A percentile compares a stretch with the other conserved stretches of the same genome.
These are phyloP conservation scores for Termitomyces sp. DNA, from an alignment of 768 basidiomycete genomes.

Conservation along the genomic window DNA sequence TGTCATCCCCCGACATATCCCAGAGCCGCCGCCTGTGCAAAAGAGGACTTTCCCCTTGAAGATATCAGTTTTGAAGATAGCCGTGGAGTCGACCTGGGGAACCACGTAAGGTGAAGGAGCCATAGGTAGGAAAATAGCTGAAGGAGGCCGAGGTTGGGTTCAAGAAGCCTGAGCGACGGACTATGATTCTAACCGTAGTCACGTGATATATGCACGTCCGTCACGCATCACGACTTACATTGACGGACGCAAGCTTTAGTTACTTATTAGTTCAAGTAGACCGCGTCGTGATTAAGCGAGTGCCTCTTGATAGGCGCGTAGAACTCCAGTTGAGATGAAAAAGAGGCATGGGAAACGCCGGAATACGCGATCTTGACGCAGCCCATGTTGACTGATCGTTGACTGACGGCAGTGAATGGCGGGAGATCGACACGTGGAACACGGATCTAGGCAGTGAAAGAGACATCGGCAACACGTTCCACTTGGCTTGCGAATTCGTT, in stretches of 20 bases:
- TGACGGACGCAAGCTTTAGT: too few species aligned
- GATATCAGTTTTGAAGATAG: slow-evolving; percentile 72
- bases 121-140: slow-evolving; percentile 26
- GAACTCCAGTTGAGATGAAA: neutral
- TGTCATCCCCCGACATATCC: too few species aligned
- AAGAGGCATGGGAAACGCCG: neutral
- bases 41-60: slow-evolving; percentile 91
- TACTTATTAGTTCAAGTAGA: too few species aligned
- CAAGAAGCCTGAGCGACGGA: neutral
- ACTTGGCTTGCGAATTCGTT: neutral
- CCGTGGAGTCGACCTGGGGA: slow-evolving; percentile 49
- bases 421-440: neutral
- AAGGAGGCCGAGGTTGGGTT: neutral
- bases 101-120: slow-evolving; percentile 36
- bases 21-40: slow-evolving; percentile 90
- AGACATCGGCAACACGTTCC: neutral
- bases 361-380: neutral
- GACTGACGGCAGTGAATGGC: neutral
- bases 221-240: neutral
- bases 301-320: neutral
- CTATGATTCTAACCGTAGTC: neutral
- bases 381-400: neutral
- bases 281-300: neutral
- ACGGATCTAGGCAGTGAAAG: neutral
- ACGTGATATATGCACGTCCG: neutral